phyloP scores from a whole-genome alignment of 768 basidiomycete species.

The Lentinula boryana region DNA sequence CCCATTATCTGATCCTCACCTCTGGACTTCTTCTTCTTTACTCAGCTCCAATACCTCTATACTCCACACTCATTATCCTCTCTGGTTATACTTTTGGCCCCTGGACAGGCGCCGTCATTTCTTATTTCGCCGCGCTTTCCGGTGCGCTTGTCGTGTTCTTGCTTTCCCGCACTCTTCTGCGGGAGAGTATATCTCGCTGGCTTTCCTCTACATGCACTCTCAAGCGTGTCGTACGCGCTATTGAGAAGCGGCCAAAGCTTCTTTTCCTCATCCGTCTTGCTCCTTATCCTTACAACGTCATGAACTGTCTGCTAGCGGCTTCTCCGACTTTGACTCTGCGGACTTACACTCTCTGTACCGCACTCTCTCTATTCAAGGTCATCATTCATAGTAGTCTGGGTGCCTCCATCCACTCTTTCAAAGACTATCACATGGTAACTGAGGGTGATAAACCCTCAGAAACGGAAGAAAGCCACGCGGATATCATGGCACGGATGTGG shows the following conservation, averaged over 20 bases:
- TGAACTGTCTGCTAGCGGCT: slow-evolving; percentile 90
- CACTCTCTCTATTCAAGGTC: slow-evolving; percentile 82
- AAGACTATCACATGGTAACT: slow-evolving; percentile 46
- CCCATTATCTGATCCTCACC: slow-evolving; percentile 4
- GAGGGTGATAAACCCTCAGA: slow-evolving; percentile 15
- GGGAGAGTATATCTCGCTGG: slow-evolving; percentile 65
- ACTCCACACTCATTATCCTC: slow-evolving; percentile 88
- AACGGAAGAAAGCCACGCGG: slow-evolving; percentile 24
- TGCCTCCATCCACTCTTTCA: slow-evolving; percentile 79
- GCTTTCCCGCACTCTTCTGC: slow-evolving; percentile 70
- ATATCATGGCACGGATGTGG: slow-evolving; percentile 50
- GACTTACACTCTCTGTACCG: slow-evolving; percentile 77
- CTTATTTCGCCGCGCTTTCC: slow-evolving; percentile 78
- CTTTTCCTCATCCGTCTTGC: slow-evolving; percentile 89
- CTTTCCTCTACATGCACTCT: slow-evolving; percentile 66
- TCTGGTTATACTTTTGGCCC: slow-evolving; percentile 89
- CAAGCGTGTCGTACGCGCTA: slow-evolving; percentile 77
- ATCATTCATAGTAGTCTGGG: slow-evolving; percentile 89
- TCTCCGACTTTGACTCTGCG: slow-evolving; percentile 74
- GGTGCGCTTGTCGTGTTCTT: slow-evolving; percentile 84
- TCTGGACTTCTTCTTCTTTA: slow-evolving; percentile 1
- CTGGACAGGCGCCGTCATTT: slow-evolving; percentile 79
- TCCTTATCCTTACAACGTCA: slow-evolving; percentile 91
- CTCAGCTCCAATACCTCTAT: slow-evolving; percentile 82
- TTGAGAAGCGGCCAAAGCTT: slow-evolving; percentile 82